Evolutionary conservation across 768 basidiomycete genomes (phyloP), one percentile per base, ranked within the genome.

Genomic region (Chalciporus chontae): DNA sequence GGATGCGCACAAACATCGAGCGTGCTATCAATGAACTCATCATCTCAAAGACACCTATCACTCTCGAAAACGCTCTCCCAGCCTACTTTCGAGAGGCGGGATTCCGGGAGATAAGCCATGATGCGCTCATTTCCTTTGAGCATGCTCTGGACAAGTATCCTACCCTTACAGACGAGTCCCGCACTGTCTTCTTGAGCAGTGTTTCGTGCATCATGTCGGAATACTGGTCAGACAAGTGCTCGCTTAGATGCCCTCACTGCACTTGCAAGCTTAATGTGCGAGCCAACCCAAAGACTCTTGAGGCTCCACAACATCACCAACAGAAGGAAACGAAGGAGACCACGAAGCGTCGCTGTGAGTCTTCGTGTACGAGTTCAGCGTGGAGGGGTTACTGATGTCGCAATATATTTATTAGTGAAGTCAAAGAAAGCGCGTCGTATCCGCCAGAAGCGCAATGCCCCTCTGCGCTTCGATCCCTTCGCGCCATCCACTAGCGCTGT

Each of bases 131-230:
- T 41, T 38, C 47, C 13, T 56, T 59, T 13, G 55, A 60, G 31
- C 49, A 49, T n/a, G 54, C 58, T 8, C 18, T 50, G 40, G 52
- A 57, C 21, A 57, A 61, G 52, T 55, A 48, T 48, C 55, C 48
- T 2, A 42, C 14, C 23, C 45, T 40, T 17, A 37, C 43, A 2
- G 26, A 37, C 45, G 38, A 39, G 34, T 48, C 50, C 26, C 58
- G 32, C 26, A 18, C 46, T 4, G 31, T 45, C 29, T 49, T 53
- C 17, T 15, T 18, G 23, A 36, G 40, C 13, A 39, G 40, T 0
- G 32, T 61, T 19, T 43, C 8, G 7, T 19, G 18, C 10, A 47
- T 57, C 37, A 45, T 39, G 11, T 7, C 17, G 7, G 51, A 49
- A 40, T 57, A 57, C 45, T 56, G 45, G 47, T 43, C 40, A 7